phyloP scores from a whole-genome alignment of 129 eudicot species.

The Saposhnikovia divaricata region DNA sequence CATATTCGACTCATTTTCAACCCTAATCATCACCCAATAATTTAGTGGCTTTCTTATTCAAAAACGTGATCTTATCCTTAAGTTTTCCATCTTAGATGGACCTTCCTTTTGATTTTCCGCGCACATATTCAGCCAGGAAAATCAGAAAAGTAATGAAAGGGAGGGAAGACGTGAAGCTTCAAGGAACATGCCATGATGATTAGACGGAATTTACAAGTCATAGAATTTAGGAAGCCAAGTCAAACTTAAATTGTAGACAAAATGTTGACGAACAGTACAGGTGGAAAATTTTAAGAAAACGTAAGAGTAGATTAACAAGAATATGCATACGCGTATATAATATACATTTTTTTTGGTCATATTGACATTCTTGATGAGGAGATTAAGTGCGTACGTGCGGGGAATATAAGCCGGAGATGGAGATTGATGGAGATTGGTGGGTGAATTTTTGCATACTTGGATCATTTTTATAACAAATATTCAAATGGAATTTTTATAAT shows the following conservation, averaged over 20 bases:
- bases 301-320: not conserved
- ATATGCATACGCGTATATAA: not conserved
- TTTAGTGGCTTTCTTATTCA: no score
- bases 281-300: not conserved
- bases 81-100: not conserved
- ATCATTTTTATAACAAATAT: no score
- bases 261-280: not conserved
- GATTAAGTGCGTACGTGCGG: not conserved
- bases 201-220: not conserved
- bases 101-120: not conserved
- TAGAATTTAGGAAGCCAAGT: not conserved
- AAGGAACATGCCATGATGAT: not conserved
- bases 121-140: not conserved
- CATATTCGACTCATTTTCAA: no score
- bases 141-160: not conserved
- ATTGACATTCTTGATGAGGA: not conserved
- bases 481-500: no score
- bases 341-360: not conserved
- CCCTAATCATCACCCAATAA: no score
- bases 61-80: not conserved
- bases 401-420: not conserved
- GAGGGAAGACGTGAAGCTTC: not conserved
- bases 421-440: not conserved
- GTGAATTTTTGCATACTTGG: no score
- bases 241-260: not conserved